Percentiles rank a stretch among this genome's conserved stretches.
Evolutionary conservation across 805 yeast genomes (phyloP).

Genomic region (Dipodascus albidus): DNA sequence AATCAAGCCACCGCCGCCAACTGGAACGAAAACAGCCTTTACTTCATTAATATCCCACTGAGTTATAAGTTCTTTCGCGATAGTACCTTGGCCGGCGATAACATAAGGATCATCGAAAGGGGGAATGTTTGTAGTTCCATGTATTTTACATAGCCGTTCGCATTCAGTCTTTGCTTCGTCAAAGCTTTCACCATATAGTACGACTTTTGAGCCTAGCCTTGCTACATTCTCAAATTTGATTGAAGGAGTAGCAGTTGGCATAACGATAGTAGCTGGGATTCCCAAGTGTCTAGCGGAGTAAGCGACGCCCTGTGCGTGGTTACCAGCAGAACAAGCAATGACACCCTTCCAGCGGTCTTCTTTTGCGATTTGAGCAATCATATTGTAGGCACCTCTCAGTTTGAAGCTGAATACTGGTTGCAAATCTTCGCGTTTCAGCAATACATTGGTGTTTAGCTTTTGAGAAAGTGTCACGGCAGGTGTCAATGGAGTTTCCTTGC

Average conservation of each 20-base stretch:
- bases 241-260: constrained; percentile 96
- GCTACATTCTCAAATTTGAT: constrained; percentile 89
- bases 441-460: constrained; percentile 62
- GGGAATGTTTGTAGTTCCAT: constrained; percentile 83
- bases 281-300: constrained; percentile 74
- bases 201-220: constrained; percentile 89
- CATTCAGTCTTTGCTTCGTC: constrained; percentile 94
- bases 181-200: constrained; percentile 84
- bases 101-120: constrained; percentile 98
- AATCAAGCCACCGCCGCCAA: constrained; percentile 96
- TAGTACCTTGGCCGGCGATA: constrained; percentile 98
- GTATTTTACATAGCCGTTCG: constrained; percentile 49
- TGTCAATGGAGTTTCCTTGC: constrained; percentile 79
- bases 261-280: constrained; percentile 91
- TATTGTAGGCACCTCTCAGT: constrained; percentile 94
- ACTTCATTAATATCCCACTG: constrained; percentile 70
- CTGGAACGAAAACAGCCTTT: constrained; percentile 80
- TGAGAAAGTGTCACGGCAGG: constrained; percentile 65
- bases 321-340: constrained; percentile 97
- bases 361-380: constrained; percentile 70
- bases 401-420: constrained; percentile 94
- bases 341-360: constrained; percentile 69
- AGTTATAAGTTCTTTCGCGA: constrained; percentile 84
- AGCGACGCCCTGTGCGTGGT: constrained; percentile 99
- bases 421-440: constrained; percentile 82